Evolutionary conservation across 495 filamentous ascomycete genomes (phyloP), one percentile per base, ranked within the genome.

Genomic region (Penicillium coffeae): DNA sequence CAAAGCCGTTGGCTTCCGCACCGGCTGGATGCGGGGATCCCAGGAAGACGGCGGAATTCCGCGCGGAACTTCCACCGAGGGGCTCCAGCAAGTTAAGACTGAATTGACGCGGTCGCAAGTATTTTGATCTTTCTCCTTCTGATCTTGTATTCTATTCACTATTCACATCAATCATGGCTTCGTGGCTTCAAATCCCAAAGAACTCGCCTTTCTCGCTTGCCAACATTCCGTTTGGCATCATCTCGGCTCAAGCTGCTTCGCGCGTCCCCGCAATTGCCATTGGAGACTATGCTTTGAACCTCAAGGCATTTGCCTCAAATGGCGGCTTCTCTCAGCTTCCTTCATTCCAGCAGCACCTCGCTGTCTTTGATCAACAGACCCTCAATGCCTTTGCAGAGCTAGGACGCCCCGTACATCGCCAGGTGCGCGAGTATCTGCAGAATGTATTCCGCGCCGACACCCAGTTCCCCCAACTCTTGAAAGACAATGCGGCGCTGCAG

Each of bases 171-270:
- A 70, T 33, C 42, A 85, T 85, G 82, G 63, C 78, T 50, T 71
- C 81, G 16, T 89, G 86, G 86, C 69, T 90, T 32, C 62, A 74
- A 30, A 84, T 90, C 44, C 79, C 83, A 35, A 59, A 72, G 38
- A 72, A 73, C 53, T 84, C 81, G 38, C 80, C 82, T 47, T 97
- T 97, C 70, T 93, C 90, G 12, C 72, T 97, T 38, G 76, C 83
- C 54, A 96, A 97, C 66, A 85, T 97, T 51, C 92, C 92, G 13
- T 95, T 97, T 65, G 92, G 92, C 52, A 90, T 96, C 65, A 87
- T 96, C 61, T 79, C 84, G 0, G 51, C 74, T 2, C 58, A 67
- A 13, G 67, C 78, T 51, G 63, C 73, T 2, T 65, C 71, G 27
- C 83, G 77, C 3, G 85, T 83, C 21, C 76, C 81, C 8, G 91